Evolutionary conservation across 139 green algal species (phyloP), one percentile per base, ranked within the genome.

Genomic region (Tetradesmus obliquus): DNA sequence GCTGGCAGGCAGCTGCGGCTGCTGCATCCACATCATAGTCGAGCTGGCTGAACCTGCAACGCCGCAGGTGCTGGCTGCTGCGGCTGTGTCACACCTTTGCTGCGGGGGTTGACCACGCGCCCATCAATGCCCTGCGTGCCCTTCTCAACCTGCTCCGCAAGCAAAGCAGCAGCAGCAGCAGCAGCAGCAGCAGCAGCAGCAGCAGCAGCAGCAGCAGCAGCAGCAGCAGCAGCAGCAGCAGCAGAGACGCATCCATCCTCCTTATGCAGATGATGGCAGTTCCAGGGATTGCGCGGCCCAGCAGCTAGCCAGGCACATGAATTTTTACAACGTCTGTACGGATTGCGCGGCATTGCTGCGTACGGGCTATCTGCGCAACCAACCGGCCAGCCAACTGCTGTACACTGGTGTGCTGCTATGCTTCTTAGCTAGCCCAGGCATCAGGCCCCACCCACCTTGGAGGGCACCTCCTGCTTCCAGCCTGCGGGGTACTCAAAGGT

Each of bases 101-200:
- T 76, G 86, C 88, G 69, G 55, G 92, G 91, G 82, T 96, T 96
- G 22, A 95, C 90, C 10, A 98, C 95, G 22, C 96, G 88, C n/a
- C 95, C 94, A 88, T 99, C 97, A 58, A 98, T 95, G 24, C 97
- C 97, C 90, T 98, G 95, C 22, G 96, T 99, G 88, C 97, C 97
- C 94, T 99, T 98, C 92, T 98, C 94, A 20, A 95, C 91, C 94
- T 97, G 89, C n/a, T 69, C 17, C 53, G 32, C 4, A 66, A 72
- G 22, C 76, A 87, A 24, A 82, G 2, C 15, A 4, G 32, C 57
- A 58, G 32, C 69, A 69, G 53, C 72, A 81, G 15, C 72, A 81
- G 17, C 19, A 81, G 1, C 15, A 2, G n/a, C 60, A 72, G 22
- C 76, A 87, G 55, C 17, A 24, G 17, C 17, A 76, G 66, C 66